Evolutionary conservation across 257 asterid species (phyloP).

Genomic region (Buddleja alternifolia): DNA sequence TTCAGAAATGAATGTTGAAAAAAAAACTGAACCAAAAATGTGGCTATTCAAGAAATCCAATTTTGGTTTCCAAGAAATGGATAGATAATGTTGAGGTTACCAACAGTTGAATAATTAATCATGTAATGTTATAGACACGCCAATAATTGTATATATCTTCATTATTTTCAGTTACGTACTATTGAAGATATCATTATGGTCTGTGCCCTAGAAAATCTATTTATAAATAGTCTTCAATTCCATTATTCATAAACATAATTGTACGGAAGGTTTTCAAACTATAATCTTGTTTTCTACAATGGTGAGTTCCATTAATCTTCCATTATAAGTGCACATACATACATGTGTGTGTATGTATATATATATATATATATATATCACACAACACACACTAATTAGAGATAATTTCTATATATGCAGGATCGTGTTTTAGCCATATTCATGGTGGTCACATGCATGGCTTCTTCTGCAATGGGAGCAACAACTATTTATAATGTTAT

Average conservation of each 20-base stretch:
- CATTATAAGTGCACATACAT: background rate
- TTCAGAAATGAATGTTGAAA: background rate
- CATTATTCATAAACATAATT: conserved; percentile 11
- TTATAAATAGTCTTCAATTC: conserved; percentile 15
- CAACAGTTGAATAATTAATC: background rate
- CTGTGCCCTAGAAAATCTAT: conserved; percentile 1
- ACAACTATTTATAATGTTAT: conserved; percentile 41
- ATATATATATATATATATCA: background rate
- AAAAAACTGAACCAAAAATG: background rate
- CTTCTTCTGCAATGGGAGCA: conserved; percentile 38
- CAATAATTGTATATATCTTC: conserved; percentile 10
- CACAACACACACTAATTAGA: background rate
- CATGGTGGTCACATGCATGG: conserved; percentile 36
- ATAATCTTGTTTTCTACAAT: conserved; percentile 19
- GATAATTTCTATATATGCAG: conserved; percentile 22
- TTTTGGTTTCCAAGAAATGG: conserved; percentile 32
- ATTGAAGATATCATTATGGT: background rate
- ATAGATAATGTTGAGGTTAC: background rate
- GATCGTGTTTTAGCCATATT: conserved; percentile 20
- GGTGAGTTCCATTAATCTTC: conserved; percentile 31
- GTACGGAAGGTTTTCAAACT: conserved; percentile 10
- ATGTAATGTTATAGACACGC: conserved; percentile 28
- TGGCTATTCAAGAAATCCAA: background rate
- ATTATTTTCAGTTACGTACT: background rate
- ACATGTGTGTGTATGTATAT: background rate